Base-by-base conservation (phyloP, 169 alveolate species). In the Eimeria praecox region DNA sequence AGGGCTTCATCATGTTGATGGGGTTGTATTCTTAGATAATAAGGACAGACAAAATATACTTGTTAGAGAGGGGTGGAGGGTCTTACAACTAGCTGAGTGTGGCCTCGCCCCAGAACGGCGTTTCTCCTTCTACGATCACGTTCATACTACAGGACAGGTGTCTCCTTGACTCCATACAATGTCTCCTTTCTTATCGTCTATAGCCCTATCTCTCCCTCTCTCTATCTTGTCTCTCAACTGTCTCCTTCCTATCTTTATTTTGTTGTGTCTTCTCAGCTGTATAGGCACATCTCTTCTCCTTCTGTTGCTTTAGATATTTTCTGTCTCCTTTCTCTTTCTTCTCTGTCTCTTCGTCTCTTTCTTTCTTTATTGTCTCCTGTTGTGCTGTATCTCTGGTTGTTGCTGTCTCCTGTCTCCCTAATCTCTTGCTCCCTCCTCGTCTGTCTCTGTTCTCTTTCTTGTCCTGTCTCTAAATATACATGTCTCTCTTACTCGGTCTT, bases 71-170 rank as follows among this genome's bases (percentile, higher is more conserved):
- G 98, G 97, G 54, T 82, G 40, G 52, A 69, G 96, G 86, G 97
- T 97, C 33, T 96, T 97, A 62, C 97, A 97, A 75, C 95, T 98
- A 46, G 98, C 98, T 9, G 98, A 98, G 96, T 98, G 98, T 95
- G 98, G 98, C 49, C 95, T 98, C 16, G 98, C 99, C 10, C 97
- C 97, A 35, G 97, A 97, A 52, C 97, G 97, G 52, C 92, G 99
- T 38, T 98, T 98, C 97, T 97, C 98, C 80, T 98, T 98, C 97
- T 98, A 98, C 97, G 99, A 98, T 96, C 99, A 98, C 90, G 98
- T 95, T 30, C 92, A 87, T 52, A 86, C 94, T 27, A 66, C 96
- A 5, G 94, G 89, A 40, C 94, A 82, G 89, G 93, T 42, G 27
- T 40, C 52, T 27, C 54, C 38, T 22, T 27, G 73, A 10, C 12